Evolutionary conservation across 495 filamentous ascomycete species (phyloP).

Genomic region (Penicillium parvum): DNA sequence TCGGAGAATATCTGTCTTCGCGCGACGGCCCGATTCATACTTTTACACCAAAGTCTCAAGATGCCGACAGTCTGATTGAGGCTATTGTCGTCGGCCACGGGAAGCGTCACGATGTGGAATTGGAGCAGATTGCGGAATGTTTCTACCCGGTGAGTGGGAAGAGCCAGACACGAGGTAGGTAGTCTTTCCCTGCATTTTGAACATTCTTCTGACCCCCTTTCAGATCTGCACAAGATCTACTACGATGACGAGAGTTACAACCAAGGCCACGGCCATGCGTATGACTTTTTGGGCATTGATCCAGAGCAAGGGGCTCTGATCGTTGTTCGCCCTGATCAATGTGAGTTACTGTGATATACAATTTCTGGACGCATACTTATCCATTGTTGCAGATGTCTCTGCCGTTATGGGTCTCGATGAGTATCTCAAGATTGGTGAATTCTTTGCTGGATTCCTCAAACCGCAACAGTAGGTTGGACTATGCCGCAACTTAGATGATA

Average conservation of each 20-base stretch:
- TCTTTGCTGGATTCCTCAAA: conserved; percentile 39
- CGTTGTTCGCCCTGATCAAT: conserved; percentile 66
- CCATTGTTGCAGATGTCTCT: conserved; percentile 29
- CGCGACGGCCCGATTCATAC: conserved; percentile 32
- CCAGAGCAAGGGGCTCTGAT: conserved; percentile 50
- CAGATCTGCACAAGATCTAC: conserved; percentile 60
- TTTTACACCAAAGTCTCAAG: conserved; percentile 42
- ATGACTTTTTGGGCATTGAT: conserved; percentile 57
- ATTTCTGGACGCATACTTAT: background rate
- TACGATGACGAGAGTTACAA: conserved; percentile 66
- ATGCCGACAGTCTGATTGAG: conserved; percentile 59
- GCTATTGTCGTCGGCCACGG: conserved; percentile 52
- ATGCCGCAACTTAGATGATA: background rate
- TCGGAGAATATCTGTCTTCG: conserved; percentile 35
- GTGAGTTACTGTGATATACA: conserved; percentile 33
- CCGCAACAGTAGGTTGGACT: conserved; percentile 18
- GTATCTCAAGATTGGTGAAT: conserved; percentile 31
- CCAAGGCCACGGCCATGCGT: conserved; percentile 59
- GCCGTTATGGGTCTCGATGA: conserved; percentile 32
- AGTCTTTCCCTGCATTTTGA: background rate
- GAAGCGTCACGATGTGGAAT: conserved; percentile 50
- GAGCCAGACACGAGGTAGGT: conserved; percentile 54
- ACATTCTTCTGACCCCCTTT: background rate
- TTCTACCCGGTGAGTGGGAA: conserved; percentile 58
- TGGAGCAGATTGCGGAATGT: conserved; percentile 52